Evolutionary conservation across 1,284 basidiomycete species (phyloP).

Genomic region (Ganoderma boninense): DNA sequence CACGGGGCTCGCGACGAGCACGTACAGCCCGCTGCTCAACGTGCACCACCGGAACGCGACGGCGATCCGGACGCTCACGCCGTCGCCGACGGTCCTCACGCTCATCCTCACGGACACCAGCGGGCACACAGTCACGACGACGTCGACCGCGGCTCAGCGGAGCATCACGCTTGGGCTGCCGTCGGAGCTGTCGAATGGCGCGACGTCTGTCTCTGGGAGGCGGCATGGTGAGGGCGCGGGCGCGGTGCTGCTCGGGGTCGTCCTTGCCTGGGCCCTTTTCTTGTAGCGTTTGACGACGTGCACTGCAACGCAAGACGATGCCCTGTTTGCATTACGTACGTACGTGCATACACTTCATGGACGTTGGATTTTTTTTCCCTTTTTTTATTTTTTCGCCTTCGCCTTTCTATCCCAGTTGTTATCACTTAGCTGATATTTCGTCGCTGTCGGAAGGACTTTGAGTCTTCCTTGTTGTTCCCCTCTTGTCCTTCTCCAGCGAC

Average conservation of each 20-base stretch:
- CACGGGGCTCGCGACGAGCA: slow-evolving; percentile 71
- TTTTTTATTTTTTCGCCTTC: background rate
- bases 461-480: background rate
- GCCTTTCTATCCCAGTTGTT: background rate
- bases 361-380: background rate
- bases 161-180: slow-evolving; percentile 47
- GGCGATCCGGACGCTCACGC: slow-evolving; percentile 45
- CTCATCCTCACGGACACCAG: slow-evolving; percentile 46
- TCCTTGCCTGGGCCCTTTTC: slow-evolving; percentile 14
- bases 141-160: slow-evolving; percentile 39
- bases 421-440: background rate
- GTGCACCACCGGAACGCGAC: slow-evolving; percentile 38
- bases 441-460: background rate
- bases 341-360: background rate
- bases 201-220: background rate
- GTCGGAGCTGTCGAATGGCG: slow-evolving; percentile 36
- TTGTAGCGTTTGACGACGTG: background rate
- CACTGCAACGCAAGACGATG: background rate
- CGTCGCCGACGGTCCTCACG: slow-evolving; percentile 45
- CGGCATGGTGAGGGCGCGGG: background rate
- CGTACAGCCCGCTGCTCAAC: slow-evolving; percentile 67
- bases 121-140: slow-evolving; percentile 43
- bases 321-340: background rate
- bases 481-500: background rate
- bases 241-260: slow-evolving; percentile 7